Evolutionary conservation across 2,329 filamentous ascomycete species (phyloP).

Genomic region (Diplodia mutila): DNA sequence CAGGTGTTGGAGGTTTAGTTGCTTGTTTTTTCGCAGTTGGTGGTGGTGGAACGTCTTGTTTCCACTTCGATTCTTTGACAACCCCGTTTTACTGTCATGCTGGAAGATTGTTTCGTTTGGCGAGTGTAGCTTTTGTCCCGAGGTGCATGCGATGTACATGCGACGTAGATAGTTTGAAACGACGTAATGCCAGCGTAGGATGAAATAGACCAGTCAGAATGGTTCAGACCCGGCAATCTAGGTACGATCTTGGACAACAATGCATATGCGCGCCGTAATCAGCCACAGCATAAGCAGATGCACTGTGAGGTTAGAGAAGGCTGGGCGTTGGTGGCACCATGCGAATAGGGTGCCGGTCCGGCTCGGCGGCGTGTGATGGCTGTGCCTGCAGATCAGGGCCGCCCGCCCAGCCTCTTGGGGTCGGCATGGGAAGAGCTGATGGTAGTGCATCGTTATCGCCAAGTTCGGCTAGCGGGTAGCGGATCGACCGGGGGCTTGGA

Average conservation of each 20-base stretch:
- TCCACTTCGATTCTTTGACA: background rate
- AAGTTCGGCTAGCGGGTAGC: slow-evolving; percentile 1
- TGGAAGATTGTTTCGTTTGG: background rate
- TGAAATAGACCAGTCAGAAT: background rate
- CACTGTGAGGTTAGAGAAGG: background rate
- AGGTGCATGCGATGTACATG: no score
- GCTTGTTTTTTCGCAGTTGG: no score
- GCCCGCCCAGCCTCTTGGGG: no score
- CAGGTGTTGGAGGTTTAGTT: background rate
- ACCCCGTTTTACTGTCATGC: background rate
- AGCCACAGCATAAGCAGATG: background rate
- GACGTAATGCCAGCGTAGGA: background rate
- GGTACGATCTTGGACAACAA: background rate
- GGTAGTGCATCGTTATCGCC: background rate
- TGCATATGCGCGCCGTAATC: background rate
- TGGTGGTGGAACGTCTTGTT: background rate
- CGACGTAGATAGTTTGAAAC: slow-evolving; percentile 3
- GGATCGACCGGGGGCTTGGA: background rate
- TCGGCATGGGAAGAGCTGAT: background rate
- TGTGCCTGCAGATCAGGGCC: background rate
- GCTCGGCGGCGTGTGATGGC: background rate
- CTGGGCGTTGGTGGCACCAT: background rate
- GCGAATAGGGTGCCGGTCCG: background rate
- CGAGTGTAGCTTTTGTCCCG: background rate
- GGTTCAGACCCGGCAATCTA: background rate